A percentile compares a stretch with the other conserved stretches of the same genome.
Evolutionary conservation across 495 filamentous ascomycete species (phyloP).

Genomic region (Penicillium manginii): DNA sequence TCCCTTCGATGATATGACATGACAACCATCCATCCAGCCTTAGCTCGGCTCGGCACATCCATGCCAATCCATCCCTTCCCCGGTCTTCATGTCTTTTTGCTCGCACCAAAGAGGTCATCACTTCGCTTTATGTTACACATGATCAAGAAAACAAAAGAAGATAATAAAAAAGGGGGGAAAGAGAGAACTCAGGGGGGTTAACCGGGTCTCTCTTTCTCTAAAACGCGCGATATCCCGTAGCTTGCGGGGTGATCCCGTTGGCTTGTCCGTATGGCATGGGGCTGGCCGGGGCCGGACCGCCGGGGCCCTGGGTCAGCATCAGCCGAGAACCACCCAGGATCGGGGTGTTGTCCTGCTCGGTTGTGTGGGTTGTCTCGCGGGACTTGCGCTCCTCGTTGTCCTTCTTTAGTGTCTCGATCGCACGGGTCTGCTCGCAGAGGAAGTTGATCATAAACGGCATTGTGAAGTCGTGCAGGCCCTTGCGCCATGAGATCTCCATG

Average conservation of each 20-base stretch:
- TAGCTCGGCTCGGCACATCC: slow-evolving; percentile 8
- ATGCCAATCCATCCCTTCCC: slow-evolving; percentile 12
- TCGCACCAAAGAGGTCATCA: slow-evolving; percentile 34
- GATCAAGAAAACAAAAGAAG: slow-evolving; percentile 24
- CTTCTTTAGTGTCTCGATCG: slow-evolving; percentile 83
- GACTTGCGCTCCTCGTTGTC: slow-evolving; percentile 98
- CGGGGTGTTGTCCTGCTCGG: slow-evolving; percentile 87
- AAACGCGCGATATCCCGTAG: slow-evolving; percentile 72
- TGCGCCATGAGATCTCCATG: slow-evolving; percentile 96
- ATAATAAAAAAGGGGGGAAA: slow-evolving; percentile 5
- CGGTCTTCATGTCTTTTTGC: slow-evolving; percentile 29
- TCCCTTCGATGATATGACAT: slow-evolving; percentile 7
- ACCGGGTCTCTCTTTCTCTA: slow-evolving; percentile 29
- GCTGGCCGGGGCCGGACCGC: slow-evolving; percentile 48
- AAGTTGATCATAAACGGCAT: slow-evolving; percentile 99
- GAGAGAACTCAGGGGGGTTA: slow-evolving; percentile 15
- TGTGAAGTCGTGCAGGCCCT: slow-evolving; percentile 93
- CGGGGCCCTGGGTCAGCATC: slow-evolving; percentile 95
- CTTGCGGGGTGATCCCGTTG: slow-evolving; percentile 80
- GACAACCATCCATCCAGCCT: neutral
- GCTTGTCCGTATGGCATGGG: slow-evolving; percentile 64
- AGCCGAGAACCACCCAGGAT: slow-evolving; percentile 91
- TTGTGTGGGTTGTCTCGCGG: slow-evolving; percentile 82
- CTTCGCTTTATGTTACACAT: slow-evolving; percentile 49
- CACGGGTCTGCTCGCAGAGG: slow-evolving; percentile 84